These are phyloP conservation scores for Acacia melanoxylon DNA, from an alignment of 306 rosid genomes.

Conservation along the genomic window DNA sequence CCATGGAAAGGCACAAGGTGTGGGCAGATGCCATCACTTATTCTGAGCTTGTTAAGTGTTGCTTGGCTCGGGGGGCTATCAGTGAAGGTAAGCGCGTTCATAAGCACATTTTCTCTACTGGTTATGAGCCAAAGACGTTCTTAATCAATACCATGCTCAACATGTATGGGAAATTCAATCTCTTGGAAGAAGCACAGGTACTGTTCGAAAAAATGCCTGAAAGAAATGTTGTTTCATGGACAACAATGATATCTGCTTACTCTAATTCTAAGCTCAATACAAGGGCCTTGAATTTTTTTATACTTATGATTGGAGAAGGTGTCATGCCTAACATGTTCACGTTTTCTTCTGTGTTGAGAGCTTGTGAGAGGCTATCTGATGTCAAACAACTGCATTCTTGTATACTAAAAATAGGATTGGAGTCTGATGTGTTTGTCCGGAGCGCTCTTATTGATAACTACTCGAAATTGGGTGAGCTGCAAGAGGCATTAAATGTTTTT, in stretches of 20 bases:
- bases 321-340: constrained; percentile 82
- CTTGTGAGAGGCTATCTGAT: constrained; percentile 55
- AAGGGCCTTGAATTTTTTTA: constrained; percentile 58
- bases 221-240: constrained; percentile 82
- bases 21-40: constrained; percentile 67
- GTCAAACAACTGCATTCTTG: constrained; percentile 68
- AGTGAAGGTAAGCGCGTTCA: constrained; percentile 69
- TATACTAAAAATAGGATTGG: constrained; percentile 68
- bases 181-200: constrained; percentile 62
- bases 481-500: constrained; percentile 54
- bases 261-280: constrained; percentile 49
- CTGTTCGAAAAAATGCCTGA: constrained; percentile 84
- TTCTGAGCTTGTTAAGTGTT: constrained; percentile 81
- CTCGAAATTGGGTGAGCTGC: constrained; percentile 71
- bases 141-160: constrained; percentile 58
- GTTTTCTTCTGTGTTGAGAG: constrained; percentile 78
- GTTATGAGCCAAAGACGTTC: constrained; percentile 56
- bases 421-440: constrained; percentile 78
- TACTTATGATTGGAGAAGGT: constrained; percentile 75
- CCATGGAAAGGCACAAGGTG: constrained; percentile 58
- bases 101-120: constrained; percentile 65
- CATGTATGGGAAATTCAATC: constrained; percentile 70
- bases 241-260: constrained; percentile 74
- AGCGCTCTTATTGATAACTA: constrained; percentile 75
- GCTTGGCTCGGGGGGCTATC: constrained; percentile 60